phyloP scores from a whole-genome alignment of 768 basidiomycete genomes.

The Galerina sulciceps region DNA sequence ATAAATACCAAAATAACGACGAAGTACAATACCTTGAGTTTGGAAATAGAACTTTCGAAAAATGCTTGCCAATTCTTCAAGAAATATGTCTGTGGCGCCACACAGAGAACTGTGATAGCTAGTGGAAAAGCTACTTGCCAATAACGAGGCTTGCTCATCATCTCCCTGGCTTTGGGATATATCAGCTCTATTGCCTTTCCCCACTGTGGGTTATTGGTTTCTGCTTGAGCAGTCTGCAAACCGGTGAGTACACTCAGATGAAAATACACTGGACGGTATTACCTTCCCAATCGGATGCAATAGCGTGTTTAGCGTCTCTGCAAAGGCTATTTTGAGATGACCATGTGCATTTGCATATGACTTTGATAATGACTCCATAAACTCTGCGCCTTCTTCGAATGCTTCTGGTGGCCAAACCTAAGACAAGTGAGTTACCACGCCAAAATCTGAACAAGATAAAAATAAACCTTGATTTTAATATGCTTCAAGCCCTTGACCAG shows the following conservation, averaged over 20 bases:
- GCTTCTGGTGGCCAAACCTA: slow-evolving; percentile 94
- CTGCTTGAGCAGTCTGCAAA: slow-evolving; percentile 85
- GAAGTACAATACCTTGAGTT: slow-evolving; percentile 68
- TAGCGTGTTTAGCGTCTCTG: slow-evolving; percentile 76
- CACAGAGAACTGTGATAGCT: slow-evolving; percentile 81
- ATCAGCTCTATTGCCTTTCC: slow-evolving; percentile 88
- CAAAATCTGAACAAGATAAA: neutral
- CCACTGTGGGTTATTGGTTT: slow-evolving; percentile 96
- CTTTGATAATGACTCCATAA: slow-evolving; percentile 81
- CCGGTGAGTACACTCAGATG: neutral
- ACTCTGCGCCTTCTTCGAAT: slow-evolving; percentile 93
- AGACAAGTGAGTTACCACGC: neutral
- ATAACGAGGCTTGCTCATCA: slow-evolving; percentile 88
- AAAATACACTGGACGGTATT: neutral
- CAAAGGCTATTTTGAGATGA: slow-evolving; percentile 81
- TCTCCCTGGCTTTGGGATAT: slow-evolving; percentile 79
- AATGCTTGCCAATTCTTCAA: slow-evolving; percentile 78
- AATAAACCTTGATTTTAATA: slow-evolving; percentile 76
- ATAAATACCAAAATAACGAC: neutral
- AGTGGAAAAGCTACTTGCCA: slow-evolving; percentile 89
- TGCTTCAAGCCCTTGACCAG: slow-evolving; percentile 81
- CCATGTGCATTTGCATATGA: slow-evolving; percentile 87
- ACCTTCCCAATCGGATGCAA: slow-evolving; percentile 92
- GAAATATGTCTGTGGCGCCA: slow-evolving; percentile 86
- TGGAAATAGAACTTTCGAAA: slow-evolving; percentile 73